Evolutionary conservation across 2,329 filamentous ascomycete genomes (phyloP), one percentile per base, ranked within the genome.

Genomic region (Canariomyces notabilis): DNA sequence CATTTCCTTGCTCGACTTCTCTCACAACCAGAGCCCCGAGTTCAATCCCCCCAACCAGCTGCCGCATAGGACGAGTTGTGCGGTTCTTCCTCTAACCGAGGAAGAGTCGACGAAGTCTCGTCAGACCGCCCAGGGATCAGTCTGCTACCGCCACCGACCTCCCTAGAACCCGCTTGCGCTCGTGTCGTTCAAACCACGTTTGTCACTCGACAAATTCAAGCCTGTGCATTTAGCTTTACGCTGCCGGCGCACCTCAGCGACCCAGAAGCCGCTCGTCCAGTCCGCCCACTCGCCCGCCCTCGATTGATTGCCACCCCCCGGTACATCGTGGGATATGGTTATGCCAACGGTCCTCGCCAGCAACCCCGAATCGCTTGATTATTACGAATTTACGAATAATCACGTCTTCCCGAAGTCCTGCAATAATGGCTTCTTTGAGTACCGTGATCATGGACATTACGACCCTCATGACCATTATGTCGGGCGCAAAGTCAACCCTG

Each of bases 71-170:
- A 94, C 86, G 83, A 81, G 81, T 84, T 84, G 82, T 81, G 80
- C 83, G 87, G 86, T 90, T 95, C 91, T 97, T 97, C 91, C 90
- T 95, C 91, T 93, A 76, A 76, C 75, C 72, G 91, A 90, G 93
- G 93, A 91, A 94, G 93, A 93, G 89, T 95, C 89, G 87, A 89
- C 86, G 85, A 91, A 89, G 85, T 88, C 87, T 89, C 86, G 89
- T 85, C 87, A 87, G 82, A 83, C 84, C 79, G 84, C 77, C 78
- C 79, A 87, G 79, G 88, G 85, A 83, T 85, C 88, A 79, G 87
- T 88, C 77, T 86, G 85, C 74, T 95, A 90, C 76, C 85, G 83
- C 73, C 95, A 93, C 78, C 87, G 88, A 81, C 93, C 93, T 72
- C 93, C 93, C 69, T 97, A 97, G 89, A 74, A 84, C 68, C 60